Conservation (phyloP, 1,284 basidiomycete species). For the Pterula multifida region DNA sequence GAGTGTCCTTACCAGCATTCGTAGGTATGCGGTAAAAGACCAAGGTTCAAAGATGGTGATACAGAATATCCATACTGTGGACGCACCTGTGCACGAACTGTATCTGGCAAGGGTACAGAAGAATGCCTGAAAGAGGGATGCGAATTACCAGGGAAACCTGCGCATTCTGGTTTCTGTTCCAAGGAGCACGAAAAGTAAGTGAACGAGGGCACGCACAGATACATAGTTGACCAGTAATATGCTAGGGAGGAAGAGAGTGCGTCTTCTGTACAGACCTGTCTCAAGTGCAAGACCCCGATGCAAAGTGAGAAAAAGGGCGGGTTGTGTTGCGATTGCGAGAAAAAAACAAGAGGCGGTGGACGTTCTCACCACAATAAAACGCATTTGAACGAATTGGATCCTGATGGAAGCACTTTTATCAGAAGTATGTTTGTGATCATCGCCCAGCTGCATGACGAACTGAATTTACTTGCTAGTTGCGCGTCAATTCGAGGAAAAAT, state of each 20-base stretch:
- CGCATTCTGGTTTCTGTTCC: neutral
- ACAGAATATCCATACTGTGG: conserved; percentile 47
- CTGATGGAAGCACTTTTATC: conserved; percentile 26
- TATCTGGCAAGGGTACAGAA: conserved; percentile 12
- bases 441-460: conserved; percentile 7
- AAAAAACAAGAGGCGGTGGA: neutral
- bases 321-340: conserved; percentile 30
- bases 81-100: conserved; percentile 41
- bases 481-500: conserved; percentile 33
- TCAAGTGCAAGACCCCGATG: neutral
- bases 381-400: conserved; percentile 26
- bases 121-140: neutral
- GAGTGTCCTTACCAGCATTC: conserved; percentile 3
- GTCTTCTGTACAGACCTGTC: neutral
- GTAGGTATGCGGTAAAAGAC: conserved; percentile 44
- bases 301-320: conserved; percentile 13
- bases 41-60: conserved; percentile 46
- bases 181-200: neutral
- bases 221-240: neutral
- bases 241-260: neutral
- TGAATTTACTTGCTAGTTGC: conserved; percentile 25
- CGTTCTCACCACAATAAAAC: conserved; percentile 22
- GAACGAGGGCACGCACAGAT: neutral
- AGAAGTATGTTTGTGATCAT: conserved; percentile 20
- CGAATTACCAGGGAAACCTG: neutral